Evolutionary conservation across 192 early-diverging fungal genomes (phyloP), one percentile per base, ranked within the genome.

Genomic region (Backusella mclennaniae): DNA sequence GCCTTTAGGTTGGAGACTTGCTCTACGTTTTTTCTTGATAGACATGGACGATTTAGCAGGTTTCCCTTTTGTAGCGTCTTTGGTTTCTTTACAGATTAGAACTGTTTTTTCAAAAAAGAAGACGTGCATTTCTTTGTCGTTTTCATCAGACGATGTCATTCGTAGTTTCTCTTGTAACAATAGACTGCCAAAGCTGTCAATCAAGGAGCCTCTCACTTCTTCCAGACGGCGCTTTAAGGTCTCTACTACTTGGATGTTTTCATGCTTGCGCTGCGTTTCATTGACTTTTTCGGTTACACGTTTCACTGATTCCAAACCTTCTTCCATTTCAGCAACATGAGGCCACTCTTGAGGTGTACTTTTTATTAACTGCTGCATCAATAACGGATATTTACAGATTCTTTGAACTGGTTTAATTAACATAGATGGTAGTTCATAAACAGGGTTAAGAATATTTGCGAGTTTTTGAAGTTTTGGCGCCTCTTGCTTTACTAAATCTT

Each of bases 371-470:
- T 92, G 92, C 73, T 87, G 85, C 73, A 96, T 84, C 21, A 99
- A 88, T 71, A 99, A 84, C 46, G 97, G 97, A 85, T 99, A 99
- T 87, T 97, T 97, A 87, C 97, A 97, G 73, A 99, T 95, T 66
- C 98, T 90, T 84, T 99, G 98, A 8, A 99, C 90, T 3, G 98
- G 98, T 78, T 98, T 97, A 85, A 99, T 99, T 69, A 99, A 87
- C 85, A 94, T 93, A 6, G 93, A 94, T 21, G 94, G 95, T 75
- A 99, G 82, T 82, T 92, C 94, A 73, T 96, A 92, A 71, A 89
- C 89, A 26, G 96, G 96, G 63, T 97, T 95, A 69, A 92, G 92
- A 73, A 90, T 85, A 79, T 89, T 87, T 42, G 82, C 82, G 70
- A 90, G 81, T 74, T 85, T 89, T 85, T 87, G 84, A 44, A 95